Evolutionary conservation across 2,329 filamentous ascomycete species (phyloP).

Genomic region (Microthyrium microscopicum): DNA sequence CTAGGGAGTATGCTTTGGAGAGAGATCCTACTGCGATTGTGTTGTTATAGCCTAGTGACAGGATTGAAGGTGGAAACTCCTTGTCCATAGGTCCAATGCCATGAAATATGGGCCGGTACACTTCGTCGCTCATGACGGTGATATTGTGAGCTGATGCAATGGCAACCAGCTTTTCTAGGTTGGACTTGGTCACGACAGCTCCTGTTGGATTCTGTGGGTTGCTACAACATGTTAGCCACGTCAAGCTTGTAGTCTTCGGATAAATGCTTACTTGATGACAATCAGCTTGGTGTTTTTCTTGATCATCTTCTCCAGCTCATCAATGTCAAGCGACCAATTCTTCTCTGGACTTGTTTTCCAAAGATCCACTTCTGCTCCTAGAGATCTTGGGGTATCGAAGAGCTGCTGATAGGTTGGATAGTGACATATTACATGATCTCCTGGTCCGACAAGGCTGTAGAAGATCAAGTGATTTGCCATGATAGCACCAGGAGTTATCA

Average conservation of each 20-base stretch:
- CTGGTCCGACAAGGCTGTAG: constrained; percentile 53
- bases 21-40: constrained; percentile 62
- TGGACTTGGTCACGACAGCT: constrained; percentile 44
- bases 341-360: constrained; percentile 54
- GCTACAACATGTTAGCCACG: constrained; percentile 23
- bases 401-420: constrained; percentile 80
- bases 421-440: constrained; percentile 73
- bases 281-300: constrained; percentile 55
- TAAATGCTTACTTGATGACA: constrained; percentile 35
- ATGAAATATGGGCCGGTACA: constrained; percentile 73
- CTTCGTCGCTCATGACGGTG: constrained; percentile 59
- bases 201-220: constrained; percentile 79
- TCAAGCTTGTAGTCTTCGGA: background rate
- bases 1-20: constrained; percentile 72
- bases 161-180: constrained; percentile 44
- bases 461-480: constrained; percentile 69
- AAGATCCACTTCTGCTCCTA: constrained; percentile 61
- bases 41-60: constrained; percentile 55
- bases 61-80: constrained; percentile 47
- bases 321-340: constrained; percentile 49
- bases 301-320: constrained; percentile 48
- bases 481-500: constrained; percentile 69
- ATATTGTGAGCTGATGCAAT: constrained; percentile 48
- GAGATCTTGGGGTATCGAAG: constrained; percentile 54
- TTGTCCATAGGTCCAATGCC: constrained; percentile 36